These are phyloP conservation scores for Colletotrichum acutatum DNA, from an alignment of 2,329 filamentous ascomycete genomes.

Conservation along the genomic window DNA sequence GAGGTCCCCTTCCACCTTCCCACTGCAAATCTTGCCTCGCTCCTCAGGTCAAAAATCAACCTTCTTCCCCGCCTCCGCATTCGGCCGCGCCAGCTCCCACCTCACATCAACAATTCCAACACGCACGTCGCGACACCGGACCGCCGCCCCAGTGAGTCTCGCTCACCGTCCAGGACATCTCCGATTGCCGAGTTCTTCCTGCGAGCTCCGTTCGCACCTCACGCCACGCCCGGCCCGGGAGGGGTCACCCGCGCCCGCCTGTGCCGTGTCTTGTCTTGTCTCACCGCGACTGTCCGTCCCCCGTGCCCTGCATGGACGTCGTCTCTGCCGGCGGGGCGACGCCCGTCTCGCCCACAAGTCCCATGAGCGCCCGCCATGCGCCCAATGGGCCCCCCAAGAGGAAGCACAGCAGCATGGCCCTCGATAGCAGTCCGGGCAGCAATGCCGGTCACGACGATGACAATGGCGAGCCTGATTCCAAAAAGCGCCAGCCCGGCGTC, in stretches of 20 bases:
- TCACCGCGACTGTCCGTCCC: constrained; percentile 30
- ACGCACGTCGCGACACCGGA: constrained; percentile 38
- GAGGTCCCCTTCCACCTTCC: constrained; percentile 24
- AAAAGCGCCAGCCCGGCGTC: constrained; percentile 74
- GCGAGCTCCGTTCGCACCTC: constrained; percentile 25
- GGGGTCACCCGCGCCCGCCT: constrained; percentile 36
- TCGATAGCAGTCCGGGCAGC: constrained; percentile 72
- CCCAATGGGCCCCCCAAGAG: constrained; percentile 62
- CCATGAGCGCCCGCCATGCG: constrained; percentile 63
- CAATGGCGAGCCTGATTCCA: constrained; percentile 60
- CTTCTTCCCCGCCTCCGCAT: constrained; percentile 36
- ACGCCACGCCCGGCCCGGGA: constrained; percentile 32
- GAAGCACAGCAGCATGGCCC: constrained; percentile 65
- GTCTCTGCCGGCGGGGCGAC: constrained; percentile 58
- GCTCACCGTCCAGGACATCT: constrained; percentile 32
- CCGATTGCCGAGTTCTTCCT: constrained; percentile 25
- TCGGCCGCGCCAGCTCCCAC: constrained; percentile 35
- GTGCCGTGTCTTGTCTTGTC: constrained; percentile 33
- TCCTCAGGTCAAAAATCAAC: constrained; percentile 34
- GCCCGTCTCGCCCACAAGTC: constrained; percentile 66
- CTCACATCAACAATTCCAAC: constrained; percentile 32
- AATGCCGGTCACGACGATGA: constrained; percentile 68
- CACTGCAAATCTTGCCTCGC: constrained; percentile 36
- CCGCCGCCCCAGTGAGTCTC: constrained; percentile 33
- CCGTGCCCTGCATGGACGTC: constrained; percentile 57